Conservation (phyloP, 768 basidiomycete genomes). For the Leucosporidium yakuticum region DNA sequence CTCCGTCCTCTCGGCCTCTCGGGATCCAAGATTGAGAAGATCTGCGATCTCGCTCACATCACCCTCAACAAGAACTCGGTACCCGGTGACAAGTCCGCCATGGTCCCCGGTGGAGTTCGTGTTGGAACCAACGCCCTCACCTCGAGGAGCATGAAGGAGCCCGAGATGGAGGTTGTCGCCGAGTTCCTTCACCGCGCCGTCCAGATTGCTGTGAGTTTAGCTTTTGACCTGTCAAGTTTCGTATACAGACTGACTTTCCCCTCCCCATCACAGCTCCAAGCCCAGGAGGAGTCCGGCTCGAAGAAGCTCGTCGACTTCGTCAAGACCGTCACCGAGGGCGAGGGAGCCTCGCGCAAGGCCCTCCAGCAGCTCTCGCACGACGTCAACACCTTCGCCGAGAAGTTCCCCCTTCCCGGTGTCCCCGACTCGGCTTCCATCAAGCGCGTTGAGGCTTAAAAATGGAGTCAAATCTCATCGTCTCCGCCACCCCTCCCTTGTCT, state of each 20-base stretch:
- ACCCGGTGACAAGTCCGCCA: constrained; percentile 90
- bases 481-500: too few relatives aligned
- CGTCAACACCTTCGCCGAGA: constrained; percentile 70
- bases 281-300: constrained; percentile 90
- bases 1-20: constrained; percentile 84
- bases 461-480: too few relatives aligned
- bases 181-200: constrained; percentile 89
- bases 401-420: constrained; percentile 91
- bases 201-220: constrained; percentile 58
- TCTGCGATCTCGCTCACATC: constrained; percentile 92
- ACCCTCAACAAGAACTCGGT: constrained; percentile 92
- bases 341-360: constrained; percentile 61
- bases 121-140: constrained; percentile 91
- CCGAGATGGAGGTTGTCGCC: constrained; percentile 78
- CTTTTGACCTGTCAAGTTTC: neutral
- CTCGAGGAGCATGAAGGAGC: constrained; percentile 85
- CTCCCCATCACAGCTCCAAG: constrained; percentile 47
- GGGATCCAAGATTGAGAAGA: constrained; percentile 97
- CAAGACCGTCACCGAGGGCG: constrained; percentile 61
- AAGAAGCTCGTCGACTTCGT: constrained; percentile 97
- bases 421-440: constrained; percentile 31
- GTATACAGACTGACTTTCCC: neutral
- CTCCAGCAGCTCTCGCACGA: constrained; percentile 70
- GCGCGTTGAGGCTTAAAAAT: constrained; percentile 3
- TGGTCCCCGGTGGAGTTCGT: constrained; percentile 93